Conservation (phyloP, 148 eudicot species). For the Cornus suecica region DNA sequence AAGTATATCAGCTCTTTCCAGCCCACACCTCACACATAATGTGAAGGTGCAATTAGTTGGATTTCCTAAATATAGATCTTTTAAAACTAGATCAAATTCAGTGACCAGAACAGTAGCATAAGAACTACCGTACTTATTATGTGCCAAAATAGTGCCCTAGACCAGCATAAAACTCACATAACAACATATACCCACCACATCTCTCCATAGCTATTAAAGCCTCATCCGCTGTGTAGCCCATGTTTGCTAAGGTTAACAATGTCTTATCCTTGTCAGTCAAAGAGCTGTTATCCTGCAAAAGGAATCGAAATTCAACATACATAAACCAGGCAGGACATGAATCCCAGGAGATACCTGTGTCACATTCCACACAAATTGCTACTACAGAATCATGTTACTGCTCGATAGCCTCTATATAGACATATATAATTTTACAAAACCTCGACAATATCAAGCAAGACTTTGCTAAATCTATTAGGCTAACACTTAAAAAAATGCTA, state of each 20-base stretch:
- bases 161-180: neutral
- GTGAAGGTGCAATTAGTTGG: neutral
- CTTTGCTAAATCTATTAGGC: neutral
- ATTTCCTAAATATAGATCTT: neutral
- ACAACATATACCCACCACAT: conserved; percentile 47
- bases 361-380: neutral
- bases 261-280: conserved; percentile 33
- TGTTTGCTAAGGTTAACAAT: conserved; percentile 40
- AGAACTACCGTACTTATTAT: neutral
- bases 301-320: conserved; percentile 1
- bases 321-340: neutral
- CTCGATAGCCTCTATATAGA: neutral
- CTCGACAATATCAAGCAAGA: neutral
- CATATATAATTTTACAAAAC: too few relatives aligned
- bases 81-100: neutral
- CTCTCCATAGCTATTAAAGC: conserved; percentile 56
- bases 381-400: neutral
- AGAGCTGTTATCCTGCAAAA: conserved; percentile 28
- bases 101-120: neutral
- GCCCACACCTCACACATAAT: neutral
- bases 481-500: neutral
- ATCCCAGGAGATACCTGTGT: neutral
- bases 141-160: neutral
- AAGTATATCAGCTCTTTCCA: neutral
- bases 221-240: conserved; percentile 65